These are phyloP conservation scores for Diplosphaera chodatii DNA, from an alignment of 139 green algal species.

Conservation along the genomic window DNA sequence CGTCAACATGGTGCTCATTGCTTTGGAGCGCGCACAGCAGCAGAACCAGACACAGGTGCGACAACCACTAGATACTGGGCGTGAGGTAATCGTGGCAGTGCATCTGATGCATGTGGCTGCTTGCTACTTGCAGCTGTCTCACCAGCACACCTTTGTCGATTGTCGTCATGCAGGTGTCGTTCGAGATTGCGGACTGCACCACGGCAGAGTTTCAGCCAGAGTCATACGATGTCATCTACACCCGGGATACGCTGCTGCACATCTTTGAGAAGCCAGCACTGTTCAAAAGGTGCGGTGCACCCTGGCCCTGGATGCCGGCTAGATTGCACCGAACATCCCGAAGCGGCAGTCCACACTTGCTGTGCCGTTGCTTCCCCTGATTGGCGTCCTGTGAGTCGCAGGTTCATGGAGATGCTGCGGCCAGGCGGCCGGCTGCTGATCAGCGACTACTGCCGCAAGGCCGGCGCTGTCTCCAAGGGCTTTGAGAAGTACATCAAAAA, in stretches of 20 bases:
- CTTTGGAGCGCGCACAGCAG: constrained; percentile 45
- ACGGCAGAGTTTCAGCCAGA: constrained; percentile 28
- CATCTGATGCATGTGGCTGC: too few relatives aligned
- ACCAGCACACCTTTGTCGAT: too few relatives aligned
- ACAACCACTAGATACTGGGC: too few relatives aligned
- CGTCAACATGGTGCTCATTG: constrained; percentile 72
- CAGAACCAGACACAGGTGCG: neutral
- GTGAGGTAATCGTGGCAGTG: too few relatives aligned
- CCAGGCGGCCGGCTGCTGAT: constrained; percentile 73
- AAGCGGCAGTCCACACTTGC: too few relatives aligned
- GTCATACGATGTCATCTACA: constrained; percentile 66
- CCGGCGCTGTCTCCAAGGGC: constrained; percentile 8
- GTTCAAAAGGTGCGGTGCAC: constrained; percentile 43
- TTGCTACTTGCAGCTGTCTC: too few relatives aligned
- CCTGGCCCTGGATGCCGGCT: too few relatives aligned
- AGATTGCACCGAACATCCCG: too few relatives aligned
- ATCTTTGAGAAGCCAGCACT: constrained; percentile 71
- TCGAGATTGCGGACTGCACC: constrained; percentile 72
- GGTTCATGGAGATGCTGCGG: constrained; percentile 52
- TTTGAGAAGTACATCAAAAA: constrained; percentile 68
- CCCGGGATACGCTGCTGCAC: constrained; percentile 72
- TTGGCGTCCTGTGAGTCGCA: too few relatives aligned
- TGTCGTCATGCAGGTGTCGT: constrained; percentile 43
- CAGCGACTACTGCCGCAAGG: constrained; percentile 72
- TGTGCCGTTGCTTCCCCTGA: too few relatives aligned